A percentile compares a stretch with the other conserved stretches of the same genome.
phyloP scores from a whole-genome alignment of 768 basidiomycete species.

The Rhizopogon rudus region DNA sequence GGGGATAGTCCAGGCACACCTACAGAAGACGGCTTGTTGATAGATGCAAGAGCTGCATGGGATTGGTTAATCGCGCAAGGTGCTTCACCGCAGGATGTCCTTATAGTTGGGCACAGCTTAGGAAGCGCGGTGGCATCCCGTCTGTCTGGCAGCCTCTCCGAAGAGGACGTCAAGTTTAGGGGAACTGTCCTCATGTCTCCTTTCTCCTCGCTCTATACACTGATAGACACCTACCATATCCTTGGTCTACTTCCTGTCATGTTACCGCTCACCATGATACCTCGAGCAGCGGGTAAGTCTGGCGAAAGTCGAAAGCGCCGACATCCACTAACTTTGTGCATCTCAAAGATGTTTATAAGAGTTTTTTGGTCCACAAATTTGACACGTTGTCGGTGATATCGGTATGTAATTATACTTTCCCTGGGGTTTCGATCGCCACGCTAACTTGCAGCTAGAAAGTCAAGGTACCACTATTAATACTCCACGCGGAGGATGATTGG shows the following conservation, averaged over 20 bases:
- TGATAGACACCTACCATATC: slow-evolving; percentile 66
- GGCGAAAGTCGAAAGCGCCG: not conserved
- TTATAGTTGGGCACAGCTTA: slow-evolving; percentile 83
- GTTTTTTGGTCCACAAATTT: slow-evolving; percentile 51
- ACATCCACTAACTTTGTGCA: not conserved
- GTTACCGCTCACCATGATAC: slow-evolving; percentile 62
- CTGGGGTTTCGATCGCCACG: not conserved
- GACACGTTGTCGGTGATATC: slow-evolving; percentile 58
- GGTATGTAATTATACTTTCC: slow-evolving; percentile 33
- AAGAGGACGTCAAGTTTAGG: slow-evolving; percentile 34
- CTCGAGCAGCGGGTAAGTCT: slow-evolving; percentile 57
- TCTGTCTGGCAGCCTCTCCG: slow-evolving; percentile 42
- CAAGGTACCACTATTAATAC: slow-evolving; percentile 63
- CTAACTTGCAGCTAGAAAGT: slow-evolving; percentile 42
- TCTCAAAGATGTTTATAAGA: slow-evolving; percentile 45
- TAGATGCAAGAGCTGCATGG: slow-evolving; percentile 76
- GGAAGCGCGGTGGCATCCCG: slow-evolving; percentile 75
- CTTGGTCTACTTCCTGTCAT: slow-evolving; percentile 66
- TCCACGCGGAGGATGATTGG: slow-evolving; percentile 70
- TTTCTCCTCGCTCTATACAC: slow-evolving; percentile 51
- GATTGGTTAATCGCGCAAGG: slow-evolving; percentile 67
- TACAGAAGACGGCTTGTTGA: slow-evolving; percentile 64
- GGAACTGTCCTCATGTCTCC: slow-evolving; percentile 52
- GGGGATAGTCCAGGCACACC: slow-evolving; percentile 82
- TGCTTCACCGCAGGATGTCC: slow-evolving; percentile 51